phyloP scores from a whole-genome alignment of 2,329 filamentous ascomycete species.

The Orbilia ellipsospora region DNA sequence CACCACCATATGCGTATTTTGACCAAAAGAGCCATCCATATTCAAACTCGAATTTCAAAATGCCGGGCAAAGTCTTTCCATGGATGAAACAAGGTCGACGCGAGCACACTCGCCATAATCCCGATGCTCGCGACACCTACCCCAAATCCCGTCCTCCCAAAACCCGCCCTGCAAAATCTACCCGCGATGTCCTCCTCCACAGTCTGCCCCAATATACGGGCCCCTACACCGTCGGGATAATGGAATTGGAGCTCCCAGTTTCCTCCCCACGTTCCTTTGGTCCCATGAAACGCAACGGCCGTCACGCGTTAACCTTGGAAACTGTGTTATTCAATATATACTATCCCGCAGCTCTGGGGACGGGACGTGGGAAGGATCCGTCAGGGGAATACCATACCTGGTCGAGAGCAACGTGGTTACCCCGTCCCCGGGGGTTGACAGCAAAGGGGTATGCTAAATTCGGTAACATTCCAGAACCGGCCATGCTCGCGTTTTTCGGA shows the following conservation, averaged over 20 bases:
- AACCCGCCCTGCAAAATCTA: conserved; percentile 42
- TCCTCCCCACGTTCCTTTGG: conserved; percentile 64
- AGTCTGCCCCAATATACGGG: conserved; percentile 79
- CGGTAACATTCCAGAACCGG: conserved; percentile 20
- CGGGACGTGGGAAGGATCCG: conserved; percentile 57
- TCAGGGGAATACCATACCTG: conserved; percentile 28
- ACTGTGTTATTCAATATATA: conserved; percentile 85
- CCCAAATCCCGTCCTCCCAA: conserved; percentile 36
- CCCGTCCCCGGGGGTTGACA: conserved; percentile 16
- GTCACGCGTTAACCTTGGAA: conserved; percentile 69
- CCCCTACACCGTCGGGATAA: conserved; percentile 79
- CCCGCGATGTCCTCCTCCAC: conserved; percentile 72
- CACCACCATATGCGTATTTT: no score
- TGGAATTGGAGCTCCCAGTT: conserved; percentile 82
- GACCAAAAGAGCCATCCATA: no score
- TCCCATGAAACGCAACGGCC: conserved; percentile 39
- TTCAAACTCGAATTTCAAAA: not conserved
- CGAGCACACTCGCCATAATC: conserved; percentile 53
- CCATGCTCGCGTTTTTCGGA: conserved; percentile 32
- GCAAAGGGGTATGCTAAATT: conserved; percentile 38
- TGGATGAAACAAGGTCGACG: conserved; percentile 40
- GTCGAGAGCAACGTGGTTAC: conserved; percentile 45
- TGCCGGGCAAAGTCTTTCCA: conserved; percentile 33
- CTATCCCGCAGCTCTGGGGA: conserved; percentile 73
- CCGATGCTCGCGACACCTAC: conserved; percentile 51